Conservation (phyloP, 768 basidiomycete species). For the Hydnomerulius pinastri region DNA sequence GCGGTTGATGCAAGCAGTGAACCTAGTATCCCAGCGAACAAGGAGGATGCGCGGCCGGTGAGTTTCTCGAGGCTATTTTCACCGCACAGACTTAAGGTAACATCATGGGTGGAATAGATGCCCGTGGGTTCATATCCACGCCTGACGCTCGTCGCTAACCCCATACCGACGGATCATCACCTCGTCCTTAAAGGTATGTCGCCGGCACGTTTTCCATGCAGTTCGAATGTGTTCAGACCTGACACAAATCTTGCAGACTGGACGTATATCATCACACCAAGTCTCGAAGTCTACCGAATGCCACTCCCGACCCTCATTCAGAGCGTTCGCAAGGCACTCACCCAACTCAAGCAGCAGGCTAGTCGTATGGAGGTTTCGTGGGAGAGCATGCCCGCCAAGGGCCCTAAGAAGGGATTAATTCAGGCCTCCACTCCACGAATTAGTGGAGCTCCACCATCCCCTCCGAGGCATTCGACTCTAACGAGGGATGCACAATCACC, state of each 20-base stretch:
- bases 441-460: too few relatives aligned
- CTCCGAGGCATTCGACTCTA: too few relatives aligned
- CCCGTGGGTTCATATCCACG: conserved; percentile 1
- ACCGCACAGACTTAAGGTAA: neutral
- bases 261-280: conserved; percentile 30
- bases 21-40: neutral
- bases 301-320: conserved; percentile 25
- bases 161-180: neutral
- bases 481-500: too few relatives aligned
- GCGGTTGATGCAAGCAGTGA: neutral
- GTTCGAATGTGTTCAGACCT: too few relatives aligned
- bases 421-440: too few relatives aligned
- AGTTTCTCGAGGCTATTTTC: neutral
- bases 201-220: neutral
- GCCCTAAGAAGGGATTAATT: too few relatives aligned
- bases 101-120: neutral
- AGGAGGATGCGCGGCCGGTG: neutral
- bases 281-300: conserved; percentile 23
- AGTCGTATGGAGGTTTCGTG: conserved; percentile 14
- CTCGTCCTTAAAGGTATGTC: conserved; percentile 21
- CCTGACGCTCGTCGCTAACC: conserved; percentile 2
- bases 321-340: conserved; percentile 23
- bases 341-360: conserved; percentile 9
- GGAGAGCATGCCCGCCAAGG: too few relatives aligned
- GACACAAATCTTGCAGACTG: conserved; percentile 17